Conservation (phyloP, 306 rosid species). For the Lathyrus tuberosus region DNA sequence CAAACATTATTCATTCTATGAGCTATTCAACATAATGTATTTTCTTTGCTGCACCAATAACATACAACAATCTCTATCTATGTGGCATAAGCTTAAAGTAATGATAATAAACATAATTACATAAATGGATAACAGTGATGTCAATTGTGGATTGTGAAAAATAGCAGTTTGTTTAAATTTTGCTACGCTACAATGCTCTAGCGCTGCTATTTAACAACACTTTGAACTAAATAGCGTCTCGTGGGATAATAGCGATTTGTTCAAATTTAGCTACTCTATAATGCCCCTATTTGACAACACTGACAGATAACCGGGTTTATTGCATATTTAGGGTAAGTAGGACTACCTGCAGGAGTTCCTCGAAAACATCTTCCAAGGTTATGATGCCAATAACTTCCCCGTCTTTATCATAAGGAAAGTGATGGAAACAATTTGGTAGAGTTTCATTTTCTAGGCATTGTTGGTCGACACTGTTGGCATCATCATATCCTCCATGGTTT, state of each 20-base stretch:
- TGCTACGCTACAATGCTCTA: background rate
- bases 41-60: constrained; percentile 13
- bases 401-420: constrained; percentile 63
- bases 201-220: background rate
- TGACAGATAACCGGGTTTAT: background rate
- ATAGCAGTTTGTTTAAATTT: background rate
- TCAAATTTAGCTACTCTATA: background rate
- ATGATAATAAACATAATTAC: background rate
- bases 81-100: constrained; percentile 9
- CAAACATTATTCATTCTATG: constrained; percentile 51
- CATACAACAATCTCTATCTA: background rate
- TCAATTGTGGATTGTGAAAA: background rate
- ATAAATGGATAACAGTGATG: background rate
- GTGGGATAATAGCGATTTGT: background rate
- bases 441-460: constrained; percentile 35
- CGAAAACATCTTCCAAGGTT: constrained; percentile 94
- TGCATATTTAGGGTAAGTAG: constrained; percentile 20
- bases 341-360: constrained; percentile 93
- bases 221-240: background rate
- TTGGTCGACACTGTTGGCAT: constrained; percentile 33
- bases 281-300: background rate
- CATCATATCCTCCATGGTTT: background rate
- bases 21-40: constrained; percentile 22
- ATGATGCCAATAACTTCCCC: constrained; percentile 93
- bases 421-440: constrained; percentile 40